Evolutionary conservation across 192 early-diverging fungal genomes (phyloP).

Genomic region (Podila clonocystis): DNA sequence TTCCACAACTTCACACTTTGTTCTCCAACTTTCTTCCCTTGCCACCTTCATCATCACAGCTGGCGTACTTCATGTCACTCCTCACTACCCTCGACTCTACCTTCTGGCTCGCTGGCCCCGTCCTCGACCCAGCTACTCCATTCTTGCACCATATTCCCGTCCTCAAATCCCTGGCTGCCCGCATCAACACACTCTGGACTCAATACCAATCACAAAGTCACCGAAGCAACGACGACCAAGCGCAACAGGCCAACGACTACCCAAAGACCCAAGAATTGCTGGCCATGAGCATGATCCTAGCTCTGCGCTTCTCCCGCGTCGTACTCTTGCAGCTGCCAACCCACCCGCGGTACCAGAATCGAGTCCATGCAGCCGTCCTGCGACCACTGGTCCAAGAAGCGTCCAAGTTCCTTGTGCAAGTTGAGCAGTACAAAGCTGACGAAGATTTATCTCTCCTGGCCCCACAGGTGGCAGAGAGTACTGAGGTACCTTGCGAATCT

Average conservation of each 20-base stretch:
- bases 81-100: not conserved
- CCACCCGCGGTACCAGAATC: conserved; percentile 8
- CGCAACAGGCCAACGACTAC: not conserved
- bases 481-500: no score
- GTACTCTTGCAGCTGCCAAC: conserved; percentile 10
- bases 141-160: conserved; percentile 19
- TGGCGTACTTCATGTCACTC: not conserved
- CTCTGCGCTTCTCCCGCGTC: conserved; percentile 11
- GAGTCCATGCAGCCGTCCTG: not conserved
- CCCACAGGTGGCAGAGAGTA: no score
- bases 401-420: not conserved
- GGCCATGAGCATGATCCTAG: conserved; percentile 14
- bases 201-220: not conserved
- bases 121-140: conserved; percentile 20
- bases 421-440: conserved; percentile 5
- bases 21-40: no score
- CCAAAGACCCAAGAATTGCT: not conserved
- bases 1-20: no score
- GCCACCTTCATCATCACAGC: not conserved
- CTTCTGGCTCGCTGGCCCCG: not conserved
- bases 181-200: not conserved
- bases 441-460: not conserved
- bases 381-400: not conserved
- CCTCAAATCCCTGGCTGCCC: not conserved
- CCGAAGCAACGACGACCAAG: not conserved